Base-by-base conservation (phyloP, 805 yeast genomes). In the Candida pseudofarinosa region DNA sequence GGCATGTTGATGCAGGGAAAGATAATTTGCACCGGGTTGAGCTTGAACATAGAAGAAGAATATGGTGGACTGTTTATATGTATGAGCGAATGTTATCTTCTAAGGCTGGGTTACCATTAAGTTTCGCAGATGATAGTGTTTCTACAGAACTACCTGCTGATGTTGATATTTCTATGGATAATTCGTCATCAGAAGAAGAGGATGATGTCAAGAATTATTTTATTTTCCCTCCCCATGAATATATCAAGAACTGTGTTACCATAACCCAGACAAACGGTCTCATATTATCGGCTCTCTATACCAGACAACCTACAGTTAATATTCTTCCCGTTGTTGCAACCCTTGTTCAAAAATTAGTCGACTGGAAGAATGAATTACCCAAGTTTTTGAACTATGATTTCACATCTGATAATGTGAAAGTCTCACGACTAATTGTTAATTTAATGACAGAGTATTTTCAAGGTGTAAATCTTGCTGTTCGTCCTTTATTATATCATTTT, bases 401-500 rank as follows among this genome's bases (percentile, higher is more conserved):
- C 50, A 63, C 73, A 2, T 63, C 59, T 15, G 75, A 76, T 6
- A 71, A 74, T 35, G 65, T 85, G 23, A 71, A 74, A 42, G 80
- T 85, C 6, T 74, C 86, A 2, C 69, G 95, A 49, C 62, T 83
- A 23, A 78, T 78, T 14, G 87, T 86, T 13, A 85, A 85, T 58
- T 71, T 85, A 54, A 82, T 83, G 81, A 83, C 90, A 2, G 95
- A 85, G 56, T 85, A 84, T 60, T 85, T 85, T 56, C 91, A 85
- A 57, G 93, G 93, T 40, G 74, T 85, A 61, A 85, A 85, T 55
- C 62, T 85, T 35, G 90, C 91, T 0, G 88, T 85, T 3, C 64
- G 95, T 41, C 93, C 93, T 3, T 64, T 85, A 33, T 61, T 85
- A 37, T 85, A 85, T 54, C 91, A 85, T 58, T 84, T 85, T 58